phyloP scores from a whole-genome alignment of 345 rosid species.

The Jatropha curcas region DNA sequence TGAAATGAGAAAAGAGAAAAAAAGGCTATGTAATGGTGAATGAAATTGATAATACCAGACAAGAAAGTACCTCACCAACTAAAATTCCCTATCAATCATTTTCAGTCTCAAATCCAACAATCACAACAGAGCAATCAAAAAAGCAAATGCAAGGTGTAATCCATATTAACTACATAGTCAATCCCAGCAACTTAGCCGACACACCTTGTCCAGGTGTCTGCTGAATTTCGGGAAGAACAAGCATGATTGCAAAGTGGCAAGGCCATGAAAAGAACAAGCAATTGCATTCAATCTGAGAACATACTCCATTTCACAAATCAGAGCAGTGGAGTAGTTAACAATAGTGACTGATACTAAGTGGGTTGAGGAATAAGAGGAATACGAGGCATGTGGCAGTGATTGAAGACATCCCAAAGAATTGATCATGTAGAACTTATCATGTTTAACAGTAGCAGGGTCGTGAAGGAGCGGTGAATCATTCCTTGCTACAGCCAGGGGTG shows the following conservation, averaged over 20 bases:
- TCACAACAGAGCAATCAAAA: conserved; percentile 14
- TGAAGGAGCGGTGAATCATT: neutral
- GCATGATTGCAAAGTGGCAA: conserved; percentile 7
- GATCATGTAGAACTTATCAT: neutral
- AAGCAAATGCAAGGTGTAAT: conserved; percentile 23
- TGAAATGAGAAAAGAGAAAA: neutral
- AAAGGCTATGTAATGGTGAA: neutral
- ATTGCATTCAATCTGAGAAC: conserved; percentile 17
- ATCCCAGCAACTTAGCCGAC: conserved; percentile 10
- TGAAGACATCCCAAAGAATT: neutral
- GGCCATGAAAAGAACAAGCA: conserved; percentile 27
- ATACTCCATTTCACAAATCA: neutral
- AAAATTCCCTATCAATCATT: conserved; percentile 12
- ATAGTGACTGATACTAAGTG: neutral
- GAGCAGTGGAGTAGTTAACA: conserved; percentile 12
- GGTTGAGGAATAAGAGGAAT: neutral
- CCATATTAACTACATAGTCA: conserved; percentile 9
- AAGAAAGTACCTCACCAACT: conserved; percentile 7
- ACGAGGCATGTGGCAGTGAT: neutral
- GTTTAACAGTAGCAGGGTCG: neutral
- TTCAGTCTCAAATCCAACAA: conserved; percentile 13
- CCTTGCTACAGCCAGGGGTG: neutral
- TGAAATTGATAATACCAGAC: conserved; percentile 6
- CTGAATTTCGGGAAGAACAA: conserved; percentile 7
- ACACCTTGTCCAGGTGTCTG: conserved; percentile 18